phyloP scores from a whole-genome alignment of 495 filamentous ascomycete genomes.

The Rusavskia elegans region DNA sequence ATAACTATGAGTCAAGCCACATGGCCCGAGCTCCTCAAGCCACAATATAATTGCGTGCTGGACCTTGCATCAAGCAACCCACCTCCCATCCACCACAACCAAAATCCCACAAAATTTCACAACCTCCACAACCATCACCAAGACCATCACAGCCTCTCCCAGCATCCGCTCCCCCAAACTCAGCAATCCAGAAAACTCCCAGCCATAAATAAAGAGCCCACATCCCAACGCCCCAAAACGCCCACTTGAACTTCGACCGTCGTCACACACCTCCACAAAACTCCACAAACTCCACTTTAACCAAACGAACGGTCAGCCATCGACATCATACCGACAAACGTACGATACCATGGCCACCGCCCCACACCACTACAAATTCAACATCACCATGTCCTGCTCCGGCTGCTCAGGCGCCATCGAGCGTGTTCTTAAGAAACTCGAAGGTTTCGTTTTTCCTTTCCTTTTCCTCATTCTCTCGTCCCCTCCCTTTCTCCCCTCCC shows the following conservation, averaged over 20 bases:
- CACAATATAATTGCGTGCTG: too few species aligned
- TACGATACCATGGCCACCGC: background rate
- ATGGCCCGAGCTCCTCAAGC: too few species aligned
- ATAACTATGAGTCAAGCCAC: too few species aligned
- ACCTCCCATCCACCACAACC: background rate
- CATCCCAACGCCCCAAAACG: too few species aligned
- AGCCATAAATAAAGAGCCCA: too few species aligned
- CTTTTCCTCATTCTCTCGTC: background rate
- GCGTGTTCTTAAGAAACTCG: conserved; percentile 84
- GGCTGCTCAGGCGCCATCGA: conserved; percentile 63
- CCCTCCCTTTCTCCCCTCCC: background rate
- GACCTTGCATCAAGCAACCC: too few species aligned
- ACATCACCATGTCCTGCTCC: conserved; percentile 51
- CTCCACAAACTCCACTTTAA: too few species aligned
- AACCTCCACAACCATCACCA: conserved; percentile 17
- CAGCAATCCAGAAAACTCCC: too few species aligned
- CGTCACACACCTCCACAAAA: too few species aligned
- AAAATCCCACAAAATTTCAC: background rate
- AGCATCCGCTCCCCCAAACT: too few species aligned
- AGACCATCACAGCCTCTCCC: too few species aligned
- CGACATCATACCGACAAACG: conserved; percentile 6
- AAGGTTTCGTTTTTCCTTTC: conserved; percentile 43
- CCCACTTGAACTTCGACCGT: too few species aligned
- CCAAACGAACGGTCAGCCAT: conserved; percentile 8
- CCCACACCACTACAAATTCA: conserved; percentile 53